phyloP scores from a whole-genome alignment of 1,284 basidiomycete genomes.

The Vanrija sp. region DNA sequence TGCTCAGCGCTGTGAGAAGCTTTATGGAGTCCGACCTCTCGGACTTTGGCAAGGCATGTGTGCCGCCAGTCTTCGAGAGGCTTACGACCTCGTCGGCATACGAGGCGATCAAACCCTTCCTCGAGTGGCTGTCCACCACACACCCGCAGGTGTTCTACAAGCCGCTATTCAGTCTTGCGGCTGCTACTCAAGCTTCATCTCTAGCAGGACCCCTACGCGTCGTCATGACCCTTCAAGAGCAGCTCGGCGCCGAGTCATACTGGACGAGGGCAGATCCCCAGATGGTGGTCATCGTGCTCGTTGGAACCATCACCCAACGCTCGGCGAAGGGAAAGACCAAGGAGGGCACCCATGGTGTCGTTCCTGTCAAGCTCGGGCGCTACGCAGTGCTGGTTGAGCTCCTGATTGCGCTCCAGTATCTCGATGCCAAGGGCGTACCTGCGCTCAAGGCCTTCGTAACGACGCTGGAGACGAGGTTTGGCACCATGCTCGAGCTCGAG shows the following conservation, averaged over 20 bases:
- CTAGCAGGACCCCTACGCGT: conserved; percentile 60
- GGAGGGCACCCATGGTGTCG: conserved; percentile 46
- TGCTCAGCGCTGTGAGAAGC: background rate
- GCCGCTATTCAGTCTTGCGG: conserved; percentile 66
- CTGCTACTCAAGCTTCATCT: conserved; percentile 58
- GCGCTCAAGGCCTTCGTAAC: conserved; percentile 52
- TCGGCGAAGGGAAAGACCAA: conserved; percentile 42
- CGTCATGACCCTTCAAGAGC: conserved; percentile 55
- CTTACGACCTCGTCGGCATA: conserved; percentile 6
- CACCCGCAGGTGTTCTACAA: conserved; percentile 68
- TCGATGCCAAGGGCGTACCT: background rate
- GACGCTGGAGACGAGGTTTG: conserved; percentile 59
- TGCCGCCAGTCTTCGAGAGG: conserved; percentile 17
- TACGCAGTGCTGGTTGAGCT: conserved; percentile 63
- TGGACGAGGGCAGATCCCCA: conserved; percentile 66
- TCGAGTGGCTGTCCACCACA: conserved; percentile 19
- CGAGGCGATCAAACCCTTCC: conserved; percentile 17
- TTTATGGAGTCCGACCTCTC: conserved; percentile 15
- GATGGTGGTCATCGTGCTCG: conserved; percentile 67
- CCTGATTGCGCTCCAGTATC: conserved; percentile 51
- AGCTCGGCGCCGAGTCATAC: conserved; percentile 56
- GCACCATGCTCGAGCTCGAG: conserved; percentile 60
- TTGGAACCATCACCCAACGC: conserved; percentile 29
- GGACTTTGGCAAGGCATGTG: conserved; percentile 1
- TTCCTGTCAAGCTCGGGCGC: conserved; percentile 61